These are phyloP conservation scores for Chaetomium globosum DNA, from an alignment of 2,329 filamentous ascomycete genomes.

Conservation along the genomic window DNA sequence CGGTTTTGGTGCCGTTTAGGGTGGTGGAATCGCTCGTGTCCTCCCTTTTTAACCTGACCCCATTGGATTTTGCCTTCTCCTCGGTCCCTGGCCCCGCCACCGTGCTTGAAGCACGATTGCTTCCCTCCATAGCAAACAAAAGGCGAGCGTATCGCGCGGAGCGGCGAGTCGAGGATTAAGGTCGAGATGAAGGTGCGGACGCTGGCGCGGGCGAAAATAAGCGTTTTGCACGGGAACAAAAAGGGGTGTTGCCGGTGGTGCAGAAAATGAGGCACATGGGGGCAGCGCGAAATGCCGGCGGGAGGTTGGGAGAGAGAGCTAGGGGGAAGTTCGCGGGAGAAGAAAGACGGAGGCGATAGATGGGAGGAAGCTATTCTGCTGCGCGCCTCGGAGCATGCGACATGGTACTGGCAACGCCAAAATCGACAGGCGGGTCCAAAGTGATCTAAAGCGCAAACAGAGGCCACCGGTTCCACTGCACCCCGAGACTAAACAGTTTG, in stretches of 20 bases:
- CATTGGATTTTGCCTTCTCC: conserved; percentile 44
- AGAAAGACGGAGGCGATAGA: conserved; percentile 6
- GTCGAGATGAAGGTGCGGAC: neutral
- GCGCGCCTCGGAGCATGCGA: conserved; percentile 28
- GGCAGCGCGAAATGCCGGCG: conserved; percentile 4
- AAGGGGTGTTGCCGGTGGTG: conserved; percentile 12
- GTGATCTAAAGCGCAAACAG: conserved; percentile 11
- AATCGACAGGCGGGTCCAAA: conserved; percentile 26
- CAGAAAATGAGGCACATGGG: conserved; percentile 27
- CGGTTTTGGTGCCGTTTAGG: conserved; percentile 46
- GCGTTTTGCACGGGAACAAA: conserved; percentile 9
- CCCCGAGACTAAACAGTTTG: conserved; percentile 14
- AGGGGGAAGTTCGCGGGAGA: conserved; percentile 8
- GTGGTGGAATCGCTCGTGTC: conserved; percentile 45
- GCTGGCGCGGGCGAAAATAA: neutral
- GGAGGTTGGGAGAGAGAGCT: conserved; percentile 6
- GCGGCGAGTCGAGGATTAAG: neutral
- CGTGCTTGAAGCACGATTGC: conserved; percentile 36
- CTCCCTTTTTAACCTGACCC: conserved; percentile 47
- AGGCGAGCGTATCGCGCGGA: conserved; percentile 26
- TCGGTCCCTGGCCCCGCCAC: conserved; percentile 47
- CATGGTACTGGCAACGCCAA: conserved; percentile 25
- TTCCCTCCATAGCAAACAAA: conserved; percentile 38
- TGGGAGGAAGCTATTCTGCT: conserved; percentile 32
- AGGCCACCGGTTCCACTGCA: conserved; percentile 2